A percentile compares a stretch with the other conserved stretches of the same genome.
These are phyloP conservation scores for Eruca vesicaria DNA, from an alignment of 441 rosid genomes.

Conservation along the genomic window DNA sequence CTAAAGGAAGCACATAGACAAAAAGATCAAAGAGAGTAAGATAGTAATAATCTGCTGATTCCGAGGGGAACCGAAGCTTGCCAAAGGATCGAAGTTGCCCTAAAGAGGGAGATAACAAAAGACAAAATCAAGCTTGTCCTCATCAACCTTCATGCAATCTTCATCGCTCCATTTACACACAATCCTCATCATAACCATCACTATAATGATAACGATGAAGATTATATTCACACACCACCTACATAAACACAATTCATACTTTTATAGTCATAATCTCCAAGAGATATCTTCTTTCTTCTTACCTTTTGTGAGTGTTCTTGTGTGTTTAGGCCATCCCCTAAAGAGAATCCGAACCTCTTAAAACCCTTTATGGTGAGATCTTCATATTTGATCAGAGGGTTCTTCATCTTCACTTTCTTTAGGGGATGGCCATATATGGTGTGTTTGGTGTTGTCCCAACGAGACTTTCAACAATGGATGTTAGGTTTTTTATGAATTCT, in stretches of 20 bases:
- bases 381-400: conserved; percentile 6
- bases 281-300: conserved; percentile 5
- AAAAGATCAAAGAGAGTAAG: neutral
- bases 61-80: conserved; percentile 49
- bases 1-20: neutral
- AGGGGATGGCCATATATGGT: conserved; percentile 33
- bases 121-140: conserved; percentile 29
- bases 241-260: conserved; percentile 7
- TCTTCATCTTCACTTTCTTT: conserved; percentile 27
- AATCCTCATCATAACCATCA: conserved; percentile 21
- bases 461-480: conserved; percentile 32
- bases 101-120: conserved; percentile 35
- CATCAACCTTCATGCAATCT: conserved; percentile 43
- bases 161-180: conserved; percentile 40
- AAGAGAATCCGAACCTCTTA: conserved; percentile 26
- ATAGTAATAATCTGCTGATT: conserved; percentile 40
- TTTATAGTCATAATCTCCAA: neutral
- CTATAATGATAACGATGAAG: conserved; percentile 11
- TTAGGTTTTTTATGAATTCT: conserved; percentile 26
- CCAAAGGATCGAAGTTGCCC: conserved; percentile 48
- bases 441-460: conserved; percentile 32
- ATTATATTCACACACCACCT: conserved; percentile 26
- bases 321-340: conserved; percentile 32
- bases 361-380: conserved; percentile 25
- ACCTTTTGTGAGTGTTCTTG: conserved; percentile 22